Percentiles rank a stretch among this genome's conserved stretches.
Conservation (phyloP, 225 moss, liverwort and hornwort genomes). For the Bryoerythrophyllum caledonicum region DNA sequence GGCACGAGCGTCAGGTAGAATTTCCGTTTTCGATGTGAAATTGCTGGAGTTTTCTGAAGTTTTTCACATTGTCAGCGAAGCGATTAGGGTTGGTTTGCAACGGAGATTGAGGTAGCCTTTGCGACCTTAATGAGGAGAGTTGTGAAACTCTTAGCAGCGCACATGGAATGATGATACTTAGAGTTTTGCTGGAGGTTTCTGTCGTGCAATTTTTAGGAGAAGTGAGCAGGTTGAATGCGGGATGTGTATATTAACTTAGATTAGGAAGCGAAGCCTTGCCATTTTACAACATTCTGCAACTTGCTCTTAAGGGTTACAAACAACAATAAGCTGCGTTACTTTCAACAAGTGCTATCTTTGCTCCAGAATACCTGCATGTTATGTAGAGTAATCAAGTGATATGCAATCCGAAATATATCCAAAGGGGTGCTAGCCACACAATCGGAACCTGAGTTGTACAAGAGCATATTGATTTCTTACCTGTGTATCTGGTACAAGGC, state of each 20-base stretch:
- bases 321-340: too few relatives aligned
- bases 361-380: too few relatives aligned
- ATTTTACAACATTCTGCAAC: not conserved
- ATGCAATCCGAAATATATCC: too few relatives aligned
- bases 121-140: not conserved
- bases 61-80: not conserved
- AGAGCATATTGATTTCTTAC: too few relatives aligned
- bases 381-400: too few relatives aligned
- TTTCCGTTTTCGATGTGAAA: not conserved
- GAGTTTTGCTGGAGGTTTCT: slow-evolving; percentile 7
- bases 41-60: not conserved
- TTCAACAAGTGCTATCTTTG: too few relatives aligned
- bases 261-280: not conserved
- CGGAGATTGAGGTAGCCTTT: not conserved
- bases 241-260: not conserved
- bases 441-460: too few relatives aligned
- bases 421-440: too few relatives aligned
- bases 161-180: not conserved
- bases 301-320: slow-evolving; percentile 37
- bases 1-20: slow-evolving; percentile 69
- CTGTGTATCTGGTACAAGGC: too few relatives aligned
- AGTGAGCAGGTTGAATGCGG: not conserved
- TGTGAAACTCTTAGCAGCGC: not conserved
- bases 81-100: too few relatives aligned
- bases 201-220: not conserved